Conservation (phyloP, 192 early-diverging fungal genomes). For the Backusella westeae region DNA sequence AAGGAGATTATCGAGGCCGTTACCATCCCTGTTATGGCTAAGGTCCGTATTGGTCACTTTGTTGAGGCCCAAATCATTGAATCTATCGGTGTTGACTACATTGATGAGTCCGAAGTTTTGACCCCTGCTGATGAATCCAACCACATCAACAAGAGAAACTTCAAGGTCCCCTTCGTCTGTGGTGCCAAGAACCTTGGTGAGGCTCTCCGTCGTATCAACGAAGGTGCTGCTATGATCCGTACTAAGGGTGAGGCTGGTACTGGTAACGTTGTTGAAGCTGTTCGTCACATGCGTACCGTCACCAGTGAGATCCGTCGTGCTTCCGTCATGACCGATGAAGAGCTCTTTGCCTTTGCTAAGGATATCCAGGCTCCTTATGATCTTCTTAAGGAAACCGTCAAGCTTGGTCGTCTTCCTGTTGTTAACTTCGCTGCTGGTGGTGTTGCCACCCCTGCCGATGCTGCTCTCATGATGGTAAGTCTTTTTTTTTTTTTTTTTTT, state of each 20-base stretch:
- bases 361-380: constrained; percentile 92
- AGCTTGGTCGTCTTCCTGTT: constrained; percentile 89
- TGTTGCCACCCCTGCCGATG: constrained; percentile 97
- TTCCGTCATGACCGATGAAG: constrained; percentile 79
- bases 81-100: constrained; percentile 89
- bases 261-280: constrained; percentile 97
- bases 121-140: constrained; percentile 94
- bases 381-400: constrained; percentile 85
- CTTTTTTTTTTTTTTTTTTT: too few species aligned
- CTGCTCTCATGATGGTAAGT: constrained; percentile 92
- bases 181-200: constrained; percentile 97
- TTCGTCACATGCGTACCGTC: constrained; percentile 91
- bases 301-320: constrained; percentile 85
- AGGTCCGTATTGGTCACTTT: constrained; percentile 98
- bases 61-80: constrained; percentile 96
- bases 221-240: constrained; percentile 98
- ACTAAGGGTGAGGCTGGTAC: constrained; percentile 99
- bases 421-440: constrained; percentile 99
- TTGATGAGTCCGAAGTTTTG: constrained; percentile 97
- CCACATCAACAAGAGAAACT: constrained; percentile 95
- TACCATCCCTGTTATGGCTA: constrained; percentile 99
- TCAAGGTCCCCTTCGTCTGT: constrained; percentile 94
- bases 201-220: constrained; percentile 92
- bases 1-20: constrained; percentile 93
- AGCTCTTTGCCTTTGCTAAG: constrained; percentile 96